These are phyloP conservation scores for Aspergillus luchuensis DNA, from an alignment of 2,329 filamentous ascomycete species.

Conservation along the genomic window DNA sequence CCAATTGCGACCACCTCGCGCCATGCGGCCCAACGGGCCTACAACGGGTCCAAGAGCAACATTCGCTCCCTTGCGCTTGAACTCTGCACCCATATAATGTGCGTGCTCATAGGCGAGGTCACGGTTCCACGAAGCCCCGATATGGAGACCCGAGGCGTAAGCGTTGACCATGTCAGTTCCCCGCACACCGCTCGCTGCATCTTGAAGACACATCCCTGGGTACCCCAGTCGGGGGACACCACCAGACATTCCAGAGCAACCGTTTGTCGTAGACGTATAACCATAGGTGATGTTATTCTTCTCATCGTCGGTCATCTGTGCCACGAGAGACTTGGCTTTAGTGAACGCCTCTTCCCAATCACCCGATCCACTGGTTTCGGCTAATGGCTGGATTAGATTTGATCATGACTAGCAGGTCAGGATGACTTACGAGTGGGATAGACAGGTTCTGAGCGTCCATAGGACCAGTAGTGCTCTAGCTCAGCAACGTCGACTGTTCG, in stretches of 20 bases:
- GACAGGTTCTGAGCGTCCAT: constrained; percentile 5
- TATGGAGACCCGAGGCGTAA: constrained; percentile 44
- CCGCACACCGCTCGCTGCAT: constrained; percentile 15
- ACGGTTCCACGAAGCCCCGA: constrained; percentile 56
- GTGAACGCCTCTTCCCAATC: constrained; percentile 13
- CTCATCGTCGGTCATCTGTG: constrained; percentile 16
- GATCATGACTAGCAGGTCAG: not conserved
- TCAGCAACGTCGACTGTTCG: not conserved
- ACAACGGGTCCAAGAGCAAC: constrained; percentile 41
- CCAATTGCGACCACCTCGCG: constrained; percentile 48
- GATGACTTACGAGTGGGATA: not conserved
- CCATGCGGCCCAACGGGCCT: constrained; percentile 48
- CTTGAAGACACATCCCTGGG: constrained; percentile 16
- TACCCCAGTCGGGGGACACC: constrained; percentile 13
- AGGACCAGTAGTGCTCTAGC: constrained; percentile 2
- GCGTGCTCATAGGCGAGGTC: constrained; percentile 57
- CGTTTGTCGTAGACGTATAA: constrained; percentile 5
- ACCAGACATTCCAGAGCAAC: constrained; percentile 11
- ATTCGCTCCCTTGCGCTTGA: constrained; percentile 53
- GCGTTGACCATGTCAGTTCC: constrained; percentile 47
- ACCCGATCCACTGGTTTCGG: constrained; percentile 1
- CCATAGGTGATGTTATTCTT: constrained; percentile 19
- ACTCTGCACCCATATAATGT: constrained; percentile 59
- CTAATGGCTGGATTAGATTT: constrained; percentile 1
- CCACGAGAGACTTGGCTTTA: constrained; percentile 16